Evolutionary conservation across 257 asterid species (phyloP), one percentile per base, ranked within the genome.

Genomic region (Forsythia viridissima): DNA sequence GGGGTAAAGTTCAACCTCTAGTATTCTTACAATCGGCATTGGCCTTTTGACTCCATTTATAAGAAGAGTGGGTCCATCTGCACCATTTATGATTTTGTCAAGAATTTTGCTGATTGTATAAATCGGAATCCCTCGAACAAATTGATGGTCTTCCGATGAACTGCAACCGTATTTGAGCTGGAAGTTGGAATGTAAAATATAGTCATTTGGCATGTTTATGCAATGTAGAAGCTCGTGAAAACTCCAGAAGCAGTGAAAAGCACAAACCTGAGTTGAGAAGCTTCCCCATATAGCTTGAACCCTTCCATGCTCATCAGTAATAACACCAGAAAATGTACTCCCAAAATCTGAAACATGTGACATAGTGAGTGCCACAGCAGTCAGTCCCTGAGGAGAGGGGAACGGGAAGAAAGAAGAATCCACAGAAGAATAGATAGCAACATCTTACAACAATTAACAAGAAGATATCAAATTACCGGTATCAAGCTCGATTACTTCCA

Each of bases 401-500:
- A 76, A 72, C 46, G 59, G 40, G 71, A 46, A 20, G 66, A 81
- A 15, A 79, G 78, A 36, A 66, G 67, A 79, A 52, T 76, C 77
- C 30, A 57, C 39, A 59, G 43, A 65, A 48, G 8, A 52, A 63
- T 21, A 80, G 40, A 46, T 10, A 16, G 52, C 21, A 43, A 40
- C 72, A 6, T 71, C 21, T 44, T 44, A 76, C 59, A 80, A 66
- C 55, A 43, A 43, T 68, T 24, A 70, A 75, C 48, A 63, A 44
- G 51, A 57, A 7, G 55, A 55, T 39, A 51, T 21, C 24, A 41
- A 84, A 51, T 20, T 84, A 96, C 99, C 99, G 16, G 97, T 93
- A 88, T 96, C 99, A 52, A 96, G 92, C 86, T 93, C 99, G 77
- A 93, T 93, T 63, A 96, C 98, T 89, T 93, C 99, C 99, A 96